Base-by-base conservation (phyloP, 805 yeast genomes). In the Allodekkera sacchari region DNA sequence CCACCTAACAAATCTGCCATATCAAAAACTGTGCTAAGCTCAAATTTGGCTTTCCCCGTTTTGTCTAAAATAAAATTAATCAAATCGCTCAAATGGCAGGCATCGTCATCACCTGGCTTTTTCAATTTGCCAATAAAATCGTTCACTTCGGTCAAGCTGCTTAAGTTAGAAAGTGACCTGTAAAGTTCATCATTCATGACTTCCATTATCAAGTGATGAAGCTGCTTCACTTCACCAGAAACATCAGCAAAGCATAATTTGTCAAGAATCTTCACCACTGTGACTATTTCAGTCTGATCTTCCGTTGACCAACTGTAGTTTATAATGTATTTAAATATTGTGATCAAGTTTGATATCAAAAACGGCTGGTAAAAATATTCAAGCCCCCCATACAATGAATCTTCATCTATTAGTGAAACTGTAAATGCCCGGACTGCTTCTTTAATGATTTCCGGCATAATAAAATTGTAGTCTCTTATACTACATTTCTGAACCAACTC, bases 311-410 rank as follows among this genome's bases (percentile, higher is more conserved):
- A 44, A 13, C 43, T 31, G 22, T 32, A 30, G 18, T 36, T 35
- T 7, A 44, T 35, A 16, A 52, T 14, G n/a, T 33, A 39, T 22
- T 42, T 40, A 15, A 50, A 27, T 3, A 76, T 68, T n/a, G 72
- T 70, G 5, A 71, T 57, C 21, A 76, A 47, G 9, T 78, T 68
- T 6, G 70, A 61, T 2, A 82, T 62, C 41, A 89, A 61, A 40
- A 83, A 82, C 3, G 84, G 81, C 46, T 88, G 95, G 27, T 82
- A 63, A 43, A 89, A 81, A 47, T 88, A 85, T 47, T 88, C 96
- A 22, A 89, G 61, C 0, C 96, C 96, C 34, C 82, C 83, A 29
- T 66, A 67, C 25, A 85, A 61, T 4, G 74, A 68, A 4, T 76
- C 77, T 7, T 67, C 51, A 41, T 75, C 79, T 4, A 83, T 63